A percentile compares a stretch with the other conserved stretches of the same genome.
These are phyloP conservation scores for Diaporthe amygdali DNA, from an alignment of 2,329 filamentous ascomycete species.

Conservation along the genomic window DNA sequence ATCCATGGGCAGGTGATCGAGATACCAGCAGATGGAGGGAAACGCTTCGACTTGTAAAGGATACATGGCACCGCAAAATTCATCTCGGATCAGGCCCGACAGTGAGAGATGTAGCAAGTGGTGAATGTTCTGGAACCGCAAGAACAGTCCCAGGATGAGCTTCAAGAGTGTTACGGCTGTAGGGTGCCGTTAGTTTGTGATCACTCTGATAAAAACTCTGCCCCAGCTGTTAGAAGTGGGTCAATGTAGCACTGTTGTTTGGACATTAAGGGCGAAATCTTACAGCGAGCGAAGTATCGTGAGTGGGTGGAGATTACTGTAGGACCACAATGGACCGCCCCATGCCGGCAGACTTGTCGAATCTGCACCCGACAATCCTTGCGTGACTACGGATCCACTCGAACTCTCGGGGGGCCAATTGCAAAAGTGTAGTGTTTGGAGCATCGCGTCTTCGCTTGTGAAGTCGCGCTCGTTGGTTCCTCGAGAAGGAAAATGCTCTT, in stretches of 20 bases:
- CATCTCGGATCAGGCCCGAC: not conserved
- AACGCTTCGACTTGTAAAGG: not conserved
- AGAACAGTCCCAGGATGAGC: too few species aligned
- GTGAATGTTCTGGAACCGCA: too few species aligned
- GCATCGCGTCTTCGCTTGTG: not conserved
- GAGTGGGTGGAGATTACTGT: not conserved
- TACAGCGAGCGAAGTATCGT: not conserved
- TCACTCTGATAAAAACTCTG: too few species aligned
- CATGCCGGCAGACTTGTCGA: not conserved
- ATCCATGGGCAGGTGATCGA: not conserved
- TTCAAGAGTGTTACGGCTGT: too few species aligned
- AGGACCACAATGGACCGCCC: too few species aligned
- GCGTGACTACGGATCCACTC: not conserved
- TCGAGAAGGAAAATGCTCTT: not conserved
- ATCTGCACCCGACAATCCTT: not conserved
- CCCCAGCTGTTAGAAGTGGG: too few species aligned
- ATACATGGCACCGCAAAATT: not conserved
- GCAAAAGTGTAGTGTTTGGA: not conserved
- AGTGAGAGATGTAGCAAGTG: too few species aligned
- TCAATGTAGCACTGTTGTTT: too few species aligned
- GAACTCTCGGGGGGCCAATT: not conserved
- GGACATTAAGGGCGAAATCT: not conserved
- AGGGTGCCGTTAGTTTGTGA: too few species aligned
- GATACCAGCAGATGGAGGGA: not conserved
- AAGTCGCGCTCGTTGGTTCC: not conserved